Evolutionary conservation across 1,284 basidiomycete species (phyloP), one percentile per base, ranked within the genome.

Genomic region (Rhodotorula sp.): DNA sequence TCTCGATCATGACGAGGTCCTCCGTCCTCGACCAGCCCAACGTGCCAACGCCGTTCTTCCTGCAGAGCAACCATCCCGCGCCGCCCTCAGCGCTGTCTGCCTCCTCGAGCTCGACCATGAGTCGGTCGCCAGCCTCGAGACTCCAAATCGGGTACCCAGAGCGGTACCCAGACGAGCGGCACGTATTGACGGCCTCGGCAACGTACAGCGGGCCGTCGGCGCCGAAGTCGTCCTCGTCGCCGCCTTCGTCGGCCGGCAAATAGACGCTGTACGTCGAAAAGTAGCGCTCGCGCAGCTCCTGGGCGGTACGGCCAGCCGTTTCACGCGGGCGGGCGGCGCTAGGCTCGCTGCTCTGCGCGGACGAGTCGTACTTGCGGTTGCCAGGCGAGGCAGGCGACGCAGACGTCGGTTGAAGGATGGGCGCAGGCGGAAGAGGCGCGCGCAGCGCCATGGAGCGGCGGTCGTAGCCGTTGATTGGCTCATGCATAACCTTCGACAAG

Each of bases 51-150:
- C 60, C 64, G 26, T 22, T 52, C 28, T 64, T 64, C 10, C 73
- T 44, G 0, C 69, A 69, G 22, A 73, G 67, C n/a, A 73, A 52
- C 69, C 73, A 75, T 0, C 73, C 73, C n/a, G 62, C 47, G 1
- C 73, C 73, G 9, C 73, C 73, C 50, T 72, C 66, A 4, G 62
- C 69, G 6, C 59, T 48, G 47, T 75, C 73, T 2, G 73, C 71
- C 58, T 75, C 73, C 47, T 75, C 73, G 31, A 68, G 63, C 51
- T 70, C 67, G 62, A 75, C 67, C 31, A 65, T 50, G 40, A 75
- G 22, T 4, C 57, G 58, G 31, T 72, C 68, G 15, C 66, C 67
- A 13, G 62, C 53, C 4, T 65, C 57, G 51, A 69, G 73, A 26
- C 62, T 47, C 28, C 68, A 59, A 24, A 75, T 56, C 2, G 71